Evolutionary conservation across 345 rosid species (phyloP), one percentile per base, ranked within the genome.

Genomic region (Camelina sativa): DNA sequence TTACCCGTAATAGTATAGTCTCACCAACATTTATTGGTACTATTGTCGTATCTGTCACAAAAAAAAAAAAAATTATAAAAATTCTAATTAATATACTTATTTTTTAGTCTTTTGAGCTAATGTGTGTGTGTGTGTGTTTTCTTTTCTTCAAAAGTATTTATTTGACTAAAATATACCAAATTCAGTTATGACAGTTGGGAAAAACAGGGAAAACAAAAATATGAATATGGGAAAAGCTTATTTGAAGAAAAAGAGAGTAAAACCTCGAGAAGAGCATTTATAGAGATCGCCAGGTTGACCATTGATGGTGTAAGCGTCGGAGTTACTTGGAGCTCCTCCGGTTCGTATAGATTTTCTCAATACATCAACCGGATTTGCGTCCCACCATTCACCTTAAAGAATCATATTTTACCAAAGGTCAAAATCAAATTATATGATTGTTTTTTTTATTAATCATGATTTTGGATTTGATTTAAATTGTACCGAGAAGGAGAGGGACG

Each of bases 211-310:
- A n/a, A n/a, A n/a, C n/a, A n/a, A 0, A 30, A 30, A 67, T 67
- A 32, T 50, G 79, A 47, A 17, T 48, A 10, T 37, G 9, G 10
- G 28, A 7, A 32, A 11, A 12, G 20, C 8, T 19, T 8, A 17
- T 37, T 55, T 25, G 9, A 52, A 44, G 13, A 11, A 63, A 12
- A 46, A 44, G 16, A 63, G 11, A 23, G 17, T 11, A 28, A 32
- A 51, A 92, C 99, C 98, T 87, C 88, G 35, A 73, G 79, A 81
- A 25, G 99, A 95, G 73, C 99, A 95, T 2, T 89, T 90, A 76
- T 90, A 92, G 48, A 92, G 87, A 79, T 95, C 99, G 47, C 99
- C 99, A 11, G 96, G 99, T 75, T 95, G 97, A 43, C 97, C 97
- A 57, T 94, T 90, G 62, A 94, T 88, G 76, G 98, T 94, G 44